Evolutionary conservation across 495 filamentous ascomycete species (phyloP), one percentile per base, ranked within the genome.

Genomic region (Talaromyces stipitatus): DNA sequence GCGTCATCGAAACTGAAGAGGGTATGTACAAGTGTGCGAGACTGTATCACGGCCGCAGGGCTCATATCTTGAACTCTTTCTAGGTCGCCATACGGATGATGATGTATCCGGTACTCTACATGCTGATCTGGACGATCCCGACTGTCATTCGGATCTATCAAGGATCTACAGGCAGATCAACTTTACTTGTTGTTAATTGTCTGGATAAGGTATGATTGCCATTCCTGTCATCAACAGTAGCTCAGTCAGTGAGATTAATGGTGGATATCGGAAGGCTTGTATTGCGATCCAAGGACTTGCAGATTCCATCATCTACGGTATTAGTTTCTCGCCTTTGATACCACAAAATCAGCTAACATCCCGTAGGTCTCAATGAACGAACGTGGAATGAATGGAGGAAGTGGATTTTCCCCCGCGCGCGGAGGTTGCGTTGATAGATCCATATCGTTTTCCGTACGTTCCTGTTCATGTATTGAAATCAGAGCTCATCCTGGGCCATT

Each of bases 301-400:
- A 32, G 50, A 52, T 11, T 18, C 50, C 4, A 32, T 52, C 18
- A 52, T 52, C 1, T 52, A 52, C 18, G 50, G 50, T 22, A 32
- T 16, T 6, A 0, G 18, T 9, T 27, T 48, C 50, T 32, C 50
- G 10, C 10, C 5, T 48, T 8, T 0, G n/a, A n/a, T 18, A 3
- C 16, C 36, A 41, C n/a, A n/a, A 8, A 20, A 18, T n/a, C n/a
- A 12, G 30, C 43, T 46, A 32, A 20, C 1, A 32, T 29, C 14
- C 9, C 3, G 14, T 11, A 52, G 50, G 50, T 52, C 50, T 52
- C 14, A 52, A 52, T 8, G 50, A 52, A 3, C 50, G 50, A 12
- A 29, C 50, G 1, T 52, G 50, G 50, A 52, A 32, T 32, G 50
- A 52, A 14, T 52, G 50, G 50, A 52, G 14, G 50, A 52, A 32